Percentiles rank a stretch among this genome's conserved stretches.
These are phyloP conservation scores for Neltuma alba DNA, from an alignment of 306 rosid genomes.

Conservation along the genomic window DNA sequence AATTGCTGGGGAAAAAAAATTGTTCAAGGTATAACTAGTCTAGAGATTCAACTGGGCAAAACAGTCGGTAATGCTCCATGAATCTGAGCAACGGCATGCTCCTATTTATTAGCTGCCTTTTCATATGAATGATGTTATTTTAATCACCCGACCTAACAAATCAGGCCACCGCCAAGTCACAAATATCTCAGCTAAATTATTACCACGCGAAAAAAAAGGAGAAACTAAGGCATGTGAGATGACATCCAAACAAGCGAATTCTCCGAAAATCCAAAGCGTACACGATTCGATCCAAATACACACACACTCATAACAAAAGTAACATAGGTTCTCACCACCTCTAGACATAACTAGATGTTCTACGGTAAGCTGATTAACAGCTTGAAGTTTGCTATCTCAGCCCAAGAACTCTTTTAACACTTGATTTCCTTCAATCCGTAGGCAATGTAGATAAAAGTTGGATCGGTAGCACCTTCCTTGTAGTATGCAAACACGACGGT, in stretches of 20 bases:
- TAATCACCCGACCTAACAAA: not conserved
- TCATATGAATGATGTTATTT: no score
- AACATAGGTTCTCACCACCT: no score
- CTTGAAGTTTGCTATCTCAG: not conserved
- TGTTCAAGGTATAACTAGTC: not conserved
- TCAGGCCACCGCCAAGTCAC: not conserved
- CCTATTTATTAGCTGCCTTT: not conserved
- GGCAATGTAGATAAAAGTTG: conserved; percentile 80
- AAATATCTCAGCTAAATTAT: not conserved
- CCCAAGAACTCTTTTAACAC: conserved; percentile 54
- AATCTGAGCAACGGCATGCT: not conserved
- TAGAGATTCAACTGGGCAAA: not conserved
- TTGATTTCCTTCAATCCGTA: conserved; percentile 89
- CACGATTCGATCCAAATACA: not conserved
- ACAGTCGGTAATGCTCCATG: not conserved
- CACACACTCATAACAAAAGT: no score
- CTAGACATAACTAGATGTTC: not conserved
- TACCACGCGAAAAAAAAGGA: no score
- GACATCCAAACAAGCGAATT: not conserved
- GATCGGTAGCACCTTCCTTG: conserved; percentile 90
- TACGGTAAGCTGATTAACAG: not conserved
- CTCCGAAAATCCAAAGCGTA: not conserved
- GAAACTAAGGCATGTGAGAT: no score
- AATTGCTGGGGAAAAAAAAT: not conserved
- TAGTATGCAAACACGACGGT: conserved; percentile 85